These are phyloP conservation scores for Kokia cookei DNA, from an alignment of 441 rosid genomes.

Conservation along the genomic window DNA sequence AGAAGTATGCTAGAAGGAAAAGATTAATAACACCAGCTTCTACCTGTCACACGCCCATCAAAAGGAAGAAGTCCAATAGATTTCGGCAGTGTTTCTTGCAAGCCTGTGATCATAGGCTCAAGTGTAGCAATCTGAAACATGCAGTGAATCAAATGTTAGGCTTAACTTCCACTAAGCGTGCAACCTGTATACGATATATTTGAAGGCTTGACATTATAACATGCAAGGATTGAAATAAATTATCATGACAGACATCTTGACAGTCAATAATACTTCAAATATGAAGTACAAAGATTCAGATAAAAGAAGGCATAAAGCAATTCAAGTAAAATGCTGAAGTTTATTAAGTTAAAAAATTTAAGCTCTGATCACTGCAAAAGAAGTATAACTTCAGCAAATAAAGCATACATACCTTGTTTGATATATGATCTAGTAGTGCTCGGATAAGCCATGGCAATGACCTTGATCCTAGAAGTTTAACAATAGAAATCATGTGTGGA, in stretches of 20 bases:
- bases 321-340: background rate
- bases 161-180: background rate
- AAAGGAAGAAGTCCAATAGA: conserved; percentile 96
- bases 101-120: conserved; percentile 87
- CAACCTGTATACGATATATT: background rate
- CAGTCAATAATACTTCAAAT: background rate
- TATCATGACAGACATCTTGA: background rate
- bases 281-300: background rate
- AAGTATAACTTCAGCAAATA: background rate
- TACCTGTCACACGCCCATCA: conserved; percentile 96
- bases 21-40: background rate
- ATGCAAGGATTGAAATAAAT: background rate
- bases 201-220: background rate
- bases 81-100: conserved; percentile 95
- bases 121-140: conserved; percentile 62
- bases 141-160: conserved; percentile 11
- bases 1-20: background rate
- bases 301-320: background rate
- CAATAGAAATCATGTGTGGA: conserved; percentile 83
- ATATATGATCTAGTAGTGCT: conserved; percentile 90
- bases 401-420: conserved; percentile 69
- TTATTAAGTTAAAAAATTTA: background rate
- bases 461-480: conserved; percentile 90
- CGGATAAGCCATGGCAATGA: conserved; percentile 99
- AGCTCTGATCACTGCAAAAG: background rate